Base-by-base conservation (phyloP, 2,329 filamentous ascomycete species). In the Alternaria hordeiaustralica region DNA sequence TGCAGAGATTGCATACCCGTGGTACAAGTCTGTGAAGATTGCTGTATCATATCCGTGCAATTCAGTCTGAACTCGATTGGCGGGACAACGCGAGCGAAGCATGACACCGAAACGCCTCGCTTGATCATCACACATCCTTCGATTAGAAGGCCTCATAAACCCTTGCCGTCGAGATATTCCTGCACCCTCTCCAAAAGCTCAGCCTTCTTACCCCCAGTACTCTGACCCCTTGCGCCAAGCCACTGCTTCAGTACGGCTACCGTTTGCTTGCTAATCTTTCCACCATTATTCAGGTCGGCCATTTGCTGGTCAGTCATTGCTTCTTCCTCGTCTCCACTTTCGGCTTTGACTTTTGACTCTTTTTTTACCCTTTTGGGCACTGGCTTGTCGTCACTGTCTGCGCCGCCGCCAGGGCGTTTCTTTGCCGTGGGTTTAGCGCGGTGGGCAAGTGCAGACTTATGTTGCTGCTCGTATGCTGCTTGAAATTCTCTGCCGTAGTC, bases 401-500 rank as follows among this genome's bases (percentile, higher is more conserved):
- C 56, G 12, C 30, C 56, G 12, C 56, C 50, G 58, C 57, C 63
- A 11, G 75, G 70, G 25, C 87, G 80, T 72, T 89, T 88, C 55
- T 71, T 72, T 3, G 66, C 66, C 6, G 61, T 55, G 1, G 78
- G 74, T 21, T 84, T 82, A 0, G 81, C 81, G 13, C 79, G 76
- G 4, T 81, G 79, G 18, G 82, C 80, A 7, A 84, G 77, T 11
- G 80, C 79, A 6, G 79, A 74, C 12, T 78, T 75, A 11, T 77
- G 72, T 23, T 81, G 75, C 30, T 80, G 75, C 11, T 80, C 78
- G 68, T 84, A 85, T 61, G 89, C 88, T 9, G 86, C 81, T 28
- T 91, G 87, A 6, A 97, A 84, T 11, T 87, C 85, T 36, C 87
- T 83, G 5, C 92, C 90, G 90, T 94, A 97, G 33, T 92, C 89